These are phyloP conservation scores for Fusarium miscanthi DNA, from an alignment of 2,329 filamentous ascomycete genomes.

Conservation along the genomic window DNA sequence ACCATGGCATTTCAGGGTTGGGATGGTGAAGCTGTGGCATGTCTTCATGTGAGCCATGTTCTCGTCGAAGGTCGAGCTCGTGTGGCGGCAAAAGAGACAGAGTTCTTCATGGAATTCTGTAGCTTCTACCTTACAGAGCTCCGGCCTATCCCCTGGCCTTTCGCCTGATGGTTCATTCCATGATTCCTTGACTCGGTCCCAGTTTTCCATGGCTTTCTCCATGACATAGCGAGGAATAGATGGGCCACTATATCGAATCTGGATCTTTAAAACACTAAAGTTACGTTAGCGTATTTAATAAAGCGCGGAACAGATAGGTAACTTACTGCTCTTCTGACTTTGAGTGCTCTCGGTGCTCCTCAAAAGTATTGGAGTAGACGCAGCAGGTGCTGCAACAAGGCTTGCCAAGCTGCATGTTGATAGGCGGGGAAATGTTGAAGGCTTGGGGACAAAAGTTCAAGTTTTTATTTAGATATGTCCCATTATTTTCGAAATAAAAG, in stretches of 20 bases:
- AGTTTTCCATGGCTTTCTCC: neutral
- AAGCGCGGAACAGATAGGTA: accelerated
- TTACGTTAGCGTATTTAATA: accelerated
- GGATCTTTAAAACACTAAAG: neutral
- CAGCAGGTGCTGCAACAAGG: neutral
- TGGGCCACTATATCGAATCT: neutral
- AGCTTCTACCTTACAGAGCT: neutral
- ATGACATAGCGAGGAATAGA: neutral
- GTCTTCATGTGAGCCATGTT: constrained; percentile 62
- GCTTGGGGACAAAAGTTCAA: neutral
- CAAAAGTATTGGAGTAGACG: neutral
- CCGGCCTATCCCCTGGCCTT: accelerated
- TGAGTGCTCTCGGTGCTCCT: neutral
- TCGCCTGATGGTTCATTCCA: no score
- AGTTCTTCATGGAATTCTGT: neutral
- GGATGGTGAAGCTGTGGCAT: constrained; percentile 59
- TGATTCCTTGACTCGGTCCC: neutral
- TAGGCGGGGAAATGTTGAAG: neutral
- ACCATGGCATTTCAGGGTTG: constrained; percentile 51
- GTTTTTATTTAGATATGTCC: neutral
- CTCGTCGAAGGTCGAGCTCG: constrained; percentile 42
- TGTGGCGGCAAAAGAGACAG: constrained; percentile 10
- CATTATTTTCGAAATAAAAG: neutral
- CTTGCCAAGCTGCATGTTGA: neutral
- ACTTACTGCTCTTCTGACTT: constrained; percentile 7